Conservation (phyloP, 78 protist species). For the Dictyostelium firmibasis region DNA sequence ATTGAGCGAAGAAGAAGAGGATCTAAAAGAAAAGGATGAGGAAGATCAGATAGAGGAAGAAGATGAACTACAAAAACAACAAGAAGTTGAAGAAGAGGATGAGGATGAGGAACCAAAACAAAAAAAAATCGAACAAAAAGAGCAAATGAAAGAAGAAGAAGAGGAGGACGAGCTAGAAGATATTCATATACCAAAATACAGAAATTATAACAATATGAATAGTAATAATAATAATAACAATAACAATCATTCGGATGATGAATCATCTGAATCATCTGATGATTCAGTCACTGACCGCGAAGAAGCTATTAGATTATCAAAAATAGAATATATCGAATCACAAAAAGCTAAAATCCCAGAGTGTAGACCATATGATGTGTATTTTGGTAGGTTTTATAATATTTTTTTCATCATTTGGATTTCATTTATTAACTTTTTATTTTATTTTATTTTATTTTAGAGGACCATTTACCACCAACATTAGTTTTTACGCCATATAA, state of each 20-base stretch:
- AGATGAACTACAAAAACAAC: background rate
- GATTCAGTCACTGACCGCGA: background rate
- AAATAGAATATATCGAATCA: background rate
- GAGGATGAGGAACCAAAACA: background rate
- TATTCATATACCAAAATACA: background rate
- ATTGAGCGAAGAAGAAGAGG: background rate
- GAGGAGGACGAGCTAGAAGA: background rate
- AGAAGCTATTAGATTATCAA: background rate
- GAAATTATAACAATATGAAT: background rate
- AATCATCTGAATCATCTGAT: background rate
- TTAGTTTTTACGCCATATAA: constrained; percentile 12
- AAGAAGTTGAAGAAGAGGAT: background rate
- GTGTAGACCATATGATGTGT: background rate
- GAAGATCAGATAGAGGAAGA: background rate
- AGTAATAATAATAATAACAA: background rate
- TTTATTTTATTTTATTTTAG: background rate
- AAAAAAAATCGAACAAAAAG: background rate
- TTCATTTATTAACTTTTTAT: too few species aligned
- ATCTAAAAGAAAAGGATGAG: background rate
- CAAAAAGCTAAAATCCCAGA: background rate
- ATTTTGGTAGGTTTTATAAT: background rate
- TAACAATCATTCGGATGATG: background rate
- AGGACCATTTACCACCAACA: constrained; percentile 12
- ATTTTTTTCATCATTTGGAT: too few species aligned
- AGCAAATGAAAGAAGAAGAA: background rate